Evolutionary conservation across 2,329 filamentous ascomycete genomes (phyloP).

Genomic region (Nigrospora sphaerica): DNA sequence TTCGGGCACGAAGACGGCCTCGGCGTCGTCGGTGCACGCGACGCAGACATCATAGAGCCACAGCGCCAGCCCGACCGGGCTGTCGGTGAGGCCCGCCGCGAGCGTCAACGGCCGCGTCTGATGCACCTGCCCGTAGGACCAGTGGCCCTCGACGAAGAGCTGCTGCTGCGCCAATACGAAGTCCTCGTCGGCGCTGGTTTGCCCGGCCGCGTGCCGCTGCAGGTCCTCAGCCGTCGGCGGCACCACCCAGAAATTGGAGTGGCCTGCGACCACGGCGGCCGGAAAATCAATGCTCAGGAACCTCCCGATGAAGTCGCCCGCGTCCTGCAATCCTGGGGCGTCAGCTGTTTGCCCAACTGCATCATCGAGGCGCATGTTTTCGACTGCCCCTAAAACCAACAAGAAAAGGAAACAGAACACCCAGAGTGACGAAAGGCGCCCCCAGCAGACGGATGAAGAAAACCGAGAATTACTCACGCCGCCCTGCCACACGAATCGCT

Average conservation of each 20-base stretch:
- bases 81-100: constrained; percentile 20
- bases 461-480: constrained; percentile 8
- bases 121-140: constrained; percentile 15
- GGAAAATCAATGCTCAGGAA: neutral
- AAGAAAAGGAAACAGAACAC: too few relatives aligned
- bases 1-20: constrained; percentile 2
- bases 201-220: neutral
- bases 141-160: constrained; percentile 4
- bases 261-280: neutral
- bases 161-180: constrained; percentile 4
- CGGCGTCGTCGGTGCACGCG: neutral
- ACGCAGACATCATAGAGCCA: constrained; percentile 15
- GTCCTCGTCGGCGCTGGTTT: constrained; percentile 4
- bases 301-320: neutral
- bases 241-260: constrained; percentile 13
- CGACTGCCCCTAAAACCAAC: too few relatives aligned
- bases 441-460: too few relatives aligned
- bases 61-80: constrained; percentile 20
- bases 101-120: constrained; percentile 16
- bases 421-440: too few relatives aligned
- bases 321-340: neutral
- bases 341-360: too few relatives aligned
- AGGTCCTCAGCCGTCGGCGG: constrained; percentile 6
- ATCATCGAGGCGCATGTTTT: too few relatives aligned
- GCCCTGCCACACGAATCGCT: constrained; percentile 22